Evolutionary conservation across 148 eudicot species (phyloP).

Genomic region (Spergularia bocconei): DNA sequence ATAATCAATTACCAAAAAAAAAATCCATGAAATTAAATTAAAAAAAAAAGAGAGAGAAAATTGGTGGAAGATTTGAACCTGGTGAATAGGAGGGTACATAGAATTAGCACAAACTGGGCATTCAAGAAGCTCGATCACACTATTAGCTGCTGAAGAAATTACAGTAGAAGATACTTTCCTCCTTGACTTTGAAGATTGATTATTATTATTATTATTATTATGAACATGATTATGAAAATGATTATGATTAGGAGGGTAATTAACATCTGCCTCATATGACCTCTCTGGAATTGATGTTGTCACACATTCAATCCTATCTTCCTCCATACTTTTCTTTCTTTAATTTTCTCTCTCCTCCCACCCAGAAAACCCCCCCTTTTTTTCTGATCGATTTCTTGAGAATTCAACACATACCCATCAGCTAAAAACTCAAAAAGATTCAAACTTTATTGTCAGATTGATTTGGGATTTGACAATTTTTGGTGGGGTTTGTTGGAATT

Average conservation of each 20-base stretch:
- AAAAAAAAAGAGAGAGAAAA: neutral
- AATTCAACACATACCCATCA: slow-evolving; percentile 28
- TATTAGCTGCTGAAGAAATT: slow-evolving; percentile 35
- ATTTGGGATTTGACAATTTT: slow-evolving; percentile 21
- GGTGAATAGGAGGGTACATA: slow-evolving; percentile 46
- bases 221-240: slow-evolving; percentile 18
- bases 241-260: slow-evolving; percentile 27
- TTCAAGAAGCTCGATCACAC: slow-evolving; percentile 44
- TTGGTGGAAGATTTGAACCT: slow-evolving; percentile 13
- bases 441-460: slow-evolving; percentile 20
- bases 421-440: slow-evolving; percentile 22
- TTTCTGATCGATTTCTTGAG: neutral
- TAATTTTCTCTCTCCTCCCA: neutral
- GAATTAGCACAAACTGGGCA: slow-evolving; percentile 51
- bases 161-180: slow-evolving; percentile 21
- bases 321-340: slow-evolving; percentile 25
- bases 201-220: slow-evolving; percentile 11
- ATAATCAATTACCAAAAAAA: neutral
- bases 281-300: slow-evolving; percentile 30
- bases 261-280: slow-evolving; percentile 35
- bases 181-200: slow-evolving; percentile 26
- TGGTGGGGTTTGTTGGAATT: slow-evolving; percentile 28
- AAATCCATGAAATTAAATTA: neutral
- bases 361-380: no score
- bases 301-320: slow-evolving; percentile 39